phyloP scores from a whole-genome alignment of 345 rosid genomes.

The Euphorbia lathyris region DNA sequence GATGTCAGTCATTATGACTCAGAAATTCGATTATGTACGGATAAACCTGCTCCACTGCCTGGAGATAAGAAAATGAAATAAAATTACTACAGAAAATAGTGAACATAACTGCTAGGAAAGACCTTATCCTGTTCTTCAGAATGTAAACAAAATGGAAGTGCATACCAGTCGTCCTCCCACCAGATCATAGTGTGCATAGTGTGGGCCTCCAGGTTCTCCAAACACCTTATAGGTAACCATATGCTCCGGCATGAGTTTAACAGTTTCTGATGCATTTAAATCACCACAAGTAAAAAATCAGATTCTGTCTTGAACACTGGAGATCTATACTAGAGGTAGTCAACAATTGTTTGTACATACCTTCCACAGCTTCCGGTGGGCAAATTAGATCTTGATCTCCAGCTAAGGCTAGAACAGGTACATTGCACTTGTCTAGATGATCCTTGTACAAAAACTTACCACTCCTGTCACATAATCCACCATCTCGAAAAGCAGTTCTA shows the following conservation, averaged over 20 bases:
- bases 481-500: conserved; percentile 78
- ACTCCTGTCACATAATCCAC: conserved; percentile 75
- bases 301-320: conserved; percentile 11
- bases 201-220: conserved; percentile 62
- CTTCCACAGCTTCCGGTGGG: conserved; percentile 89
- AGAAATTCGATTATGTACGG: conserved; percentile 79
- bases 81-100: conserved; percentile 2
- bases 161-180: conserved; percentile 71
- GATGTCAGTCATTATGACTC: conserved; percentile 42
- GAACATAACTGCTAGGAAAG: conserved; percentile 17
- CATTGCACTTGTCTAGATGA: conserved; percentile 47
- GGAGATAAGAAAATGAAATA: conserved; percentile 21
- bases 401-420: conserved; percentile 86
- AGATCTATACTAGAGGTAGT: neutral
- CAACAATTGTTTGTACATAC: conserved; percentile 31
- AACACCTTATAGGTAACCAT: conserved; percentile 54
- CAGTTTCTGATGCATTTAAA: conserved; percentile 46
- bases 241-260: conserved; percentile 48
- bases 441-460: conserved; percentile 78
- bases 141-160: conserved; percentile 8
- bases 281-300: conserved; percentile 9
- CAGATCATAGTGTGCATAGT: conserved; percentile 76
- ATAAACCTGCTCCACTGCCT: conserved; percentile 92
- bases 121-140: neutral
- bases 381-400: conserved; percentile 92